Conservation (phyloP, 169 alveolate species). For the Amoebophrya sp. region DNA sequence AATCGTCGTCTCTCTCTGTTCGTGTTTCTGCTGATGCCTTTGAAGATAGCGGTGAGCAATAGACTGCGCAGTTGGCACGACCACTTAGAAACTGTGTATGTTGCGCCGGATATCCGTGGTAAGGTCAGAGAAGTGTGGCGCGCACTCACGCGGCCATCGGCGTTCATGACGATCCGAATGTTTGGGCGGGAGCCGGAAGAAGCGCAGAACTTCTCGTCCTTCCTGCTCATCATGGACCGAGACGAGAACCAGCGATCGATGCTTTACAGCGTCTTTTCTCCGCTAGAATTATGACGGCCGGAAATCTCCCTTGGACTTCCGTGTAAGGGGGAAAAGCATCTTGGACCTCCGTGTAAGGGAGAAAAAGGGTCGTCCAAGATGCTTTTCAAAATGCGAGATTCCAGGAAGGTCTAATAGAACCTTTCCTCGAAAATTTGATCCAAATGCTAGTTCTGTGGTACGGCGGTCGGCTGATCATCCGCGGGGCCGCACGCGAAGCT, state of each 20-base stretch:
- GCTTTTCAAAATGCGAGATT: too few species aligned
- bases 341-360: too few species aligned
- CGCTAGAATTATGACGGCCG: too few species aligned
- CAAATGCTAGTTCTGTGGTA: not conserved
- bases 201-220: not conserved
- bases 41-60: not conserved
- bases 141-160: not conserved
- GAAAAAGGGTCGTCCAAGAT: too few species aligned
- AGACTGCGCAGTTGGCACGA: not conserved
- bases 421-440: not conserved
- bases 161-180: not conserved
- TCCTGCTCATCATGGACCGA: not conserved
- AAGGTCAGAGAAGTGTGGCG: not conserved
- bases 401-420: too few species aligned
- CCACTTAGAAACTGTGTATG: not conserved
- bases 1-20: not conserved
- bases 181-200: constrained; percentile 10
- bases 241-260: not conserved
- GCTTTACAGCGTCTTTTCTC: not conserved
- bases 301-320: too few species aligned
- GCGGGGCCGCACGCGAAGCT: not conserved
- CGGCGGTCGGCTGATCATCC: not conserved
- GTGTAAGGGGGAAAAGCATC: too few species aligned
- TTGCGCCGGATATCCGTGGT: constrained; percentile 13
- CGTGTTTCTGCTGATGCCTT: not conserved